Evolutionary conservation across 2,329 filamentous ascomycete species (phyloP).

Genomic region (Amesomyces nigricolor): DNA sequence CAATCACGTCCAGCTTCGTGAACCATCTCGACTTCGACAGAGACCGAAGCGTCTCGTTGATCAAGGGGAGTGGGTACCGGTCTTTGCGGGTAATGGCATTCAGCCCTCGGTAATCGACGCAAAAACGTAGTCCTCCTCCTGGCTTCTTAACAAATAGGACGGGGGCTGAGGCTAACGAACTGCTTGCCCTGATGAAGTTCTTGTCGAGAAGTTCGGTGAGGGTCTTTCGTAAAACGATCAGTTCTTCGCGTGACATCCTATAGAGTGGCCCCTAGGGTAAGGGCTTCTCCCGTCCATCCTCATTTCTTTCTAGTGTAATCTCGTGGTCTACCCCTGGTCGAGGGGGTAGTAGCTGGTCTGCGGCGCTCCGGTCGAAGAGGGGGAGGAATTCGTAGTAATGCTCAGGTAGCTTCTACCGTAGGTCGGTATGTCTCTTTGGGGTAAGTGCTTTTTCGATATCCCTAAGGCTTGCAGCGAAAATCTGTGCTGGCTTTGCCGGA

Average conservation of each 20-base stretch:
- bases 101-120: too few relatives aligned
- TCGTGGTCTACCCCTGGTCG: neutral
- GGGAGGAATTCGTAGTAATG: neutral
- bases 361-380: neutral
- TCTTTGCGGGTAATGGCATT: too few relatives aligned
- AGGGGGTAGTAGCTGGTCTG: neutral
- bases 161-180: neutral
- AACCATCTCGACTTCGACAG: too few relatives aligned
- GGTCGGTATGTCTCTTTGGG: neutral
- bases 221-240: neutral
- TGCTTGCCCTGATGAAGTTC: neutral
- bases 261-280: neutral
- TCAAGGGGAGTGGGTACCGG: too few relatives aligned
- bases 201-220: neutral
- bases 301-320: neutral
- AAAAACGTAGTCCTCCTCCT: too few relatives aligned
- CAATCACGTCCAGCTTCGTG: too few relatives aligned
- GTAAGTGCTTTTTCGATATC: slow-evolving; percentile 1
- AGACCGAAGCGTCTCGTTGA: too few relatives aligned
- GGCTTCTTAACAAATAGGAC: neutral
- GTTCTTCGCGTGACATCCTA: neutral
- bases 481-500: too few relatives aligned
- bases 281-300: neutral
- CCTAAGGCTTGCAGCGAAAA: neutral
- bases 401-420: neutral